These are phyloP conservation scores for Schoenoplectus triqueter DNA, from an alignment of 202 grass and related monocot species.

Conservation along the genomic window DNA sequence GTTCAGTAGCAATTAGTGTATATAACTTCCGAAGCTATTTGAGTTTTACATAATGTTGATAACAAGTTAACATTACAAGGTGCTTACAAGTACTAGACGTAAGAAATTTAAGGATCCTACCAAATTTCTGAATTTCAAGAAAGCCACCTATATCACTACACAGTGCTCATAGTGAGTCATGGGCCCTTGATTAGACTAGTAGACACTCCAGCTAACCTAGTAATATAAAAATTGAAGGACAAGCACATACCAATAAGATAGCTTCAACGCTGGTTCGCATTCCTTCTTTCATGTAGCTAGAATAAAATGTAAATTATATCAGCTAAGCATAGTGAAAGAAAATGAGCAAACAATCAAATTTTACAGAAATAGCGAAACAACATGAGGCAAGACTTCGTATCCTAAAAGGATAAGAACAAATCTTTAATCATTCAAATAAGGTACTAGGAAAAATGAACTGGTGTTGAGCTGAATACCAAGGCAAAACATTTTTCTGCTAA, in stretches of 20 bases:
- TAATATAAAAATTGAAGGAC: conserved; percentile 3
- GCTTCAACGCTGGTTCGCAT: conserved; percentile 97
- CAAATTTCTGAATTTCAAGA: neutral
- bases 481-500: too few species aligned
- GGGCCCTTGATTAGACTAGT: neutral
- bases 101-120: neutral
- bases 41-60: neutral
- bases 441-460: neutral
- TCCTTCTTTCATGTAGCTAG: conserved; percentile 99
- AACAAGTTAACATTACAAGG: neutral
- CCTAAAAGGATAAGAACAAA: too few species aligned
- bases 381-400: neutral
- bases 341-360: neutral
- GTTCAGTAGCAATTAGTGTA: neutral
- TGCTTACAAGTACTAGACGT: neutral
- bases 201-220: neutral
- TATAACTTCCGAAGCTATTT: neutral
- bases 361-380: neutral
- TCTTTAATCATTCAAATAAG: too few species aligned
- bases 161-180: neutral
- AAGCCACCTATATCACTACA: neutral
- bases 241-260: conserved; percentile 69
- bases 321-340: neutral
- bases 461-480: neutral
- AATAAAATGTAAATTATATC: conserved; percentile 38